Evolutionary conservation across 495 filamentous ascomycete genomes (phyloP), one percentile per base, ranked within the genome.

Genomic region (Hypomontagnella monticulosa): DNA sequence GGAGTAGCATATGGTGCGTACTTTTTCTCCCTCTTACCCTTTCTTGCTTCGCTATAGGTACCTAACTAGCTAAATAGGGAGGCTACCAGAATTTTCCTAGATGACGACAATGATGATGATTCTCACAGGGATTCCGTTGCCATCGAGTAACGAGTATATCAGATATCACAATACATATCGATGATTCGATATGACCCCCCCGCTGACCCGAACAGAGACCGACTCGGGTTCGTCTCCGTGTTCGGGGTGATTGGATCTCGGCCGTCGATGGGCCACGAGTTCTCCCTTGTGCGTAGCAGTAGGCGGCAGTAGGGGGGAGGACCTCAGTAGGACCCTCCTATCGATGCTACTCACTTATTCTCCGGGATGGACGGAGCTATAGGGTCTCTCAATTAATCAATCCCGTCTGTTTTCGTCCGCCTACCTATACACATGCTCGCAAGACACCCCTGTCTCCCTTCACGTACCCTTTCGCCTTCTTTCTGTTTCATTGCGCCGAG

Each of bases 121-220:
- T 42, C 37, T 12, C 38, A 18, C 44, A 50, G 18, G 57, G 63
- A 43, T 66, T 57, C 33, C 43, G 51, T 66, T 43, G 14, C 51
- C 33, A 55, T 66, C 32, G 32, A 51, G 46, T 40, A 61, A 53
- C 42, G 51, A 55, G 38, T 48, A 48, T 65, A 61, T 67, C 64
- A 67, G 51, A 61, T 67, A 67, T 61, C 57, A 67, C 33, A 67
- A 67, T 57, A 51, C 53, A 57, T 47, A 67, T 67, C 52, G 57
- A 57, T 67, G 56, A 67, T 67, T 61, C 52, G 57, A 67, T 38
- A 53, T 61, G 4, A 19, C 9, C 57, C 38, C 36, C 52, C 64
- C 57, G 42, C 52, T 19, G 43, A 62, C 19, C 57, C 32, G 46
- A 32, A 63, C 15, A 42, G 19, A 43, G 37, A 51, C 56, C 50